Evolutionary conservation across 768 basidiomycete genomes (phyloP), one percentile per base, ranked within the genome.

Genomic region (Podaxis sp.): DNA sequence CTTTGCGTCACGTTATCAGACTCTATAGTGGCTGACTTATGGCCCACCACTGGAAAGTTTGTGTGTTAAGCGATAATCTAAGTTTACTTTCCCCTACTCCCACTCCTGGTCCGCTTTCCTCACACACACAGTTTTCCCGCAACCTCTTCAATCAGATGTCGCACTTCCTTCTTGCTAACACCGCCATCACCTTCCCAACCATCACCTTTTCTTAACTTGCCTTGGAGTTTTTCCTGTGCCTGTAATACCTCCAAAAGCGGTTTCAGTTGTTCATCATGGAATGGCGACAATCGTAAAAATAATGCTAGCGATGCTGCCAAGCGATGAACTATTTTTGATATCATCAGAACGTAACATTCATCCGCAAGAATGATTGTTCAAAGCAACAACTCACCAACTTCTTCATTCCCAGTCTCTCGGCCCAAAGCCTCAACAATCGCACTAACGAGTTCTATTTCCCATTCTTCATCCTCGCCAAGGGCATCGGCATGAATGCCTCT

Each of bases 371-470:
- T 16, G 37, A 57, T 11, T 27, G 16, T 50, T 50, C 46, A 63
- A 62, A 44, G n/a, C 50, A 50, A 25, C 56, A 36, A 71, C 91
- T 73, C 59, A 90, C 93, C 87, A 66, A 92, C 86, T 68, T 95
- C 95, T 70, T 92, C 90, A 64, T 79, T 90, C 57, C 76, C 73
- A 63, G 75, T 81, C 74, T 96, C 93, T 63, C 82, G 81, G 54
- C 79, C 80, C 18, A 96, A 67, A 16, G 90, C 91, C 70, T 93
- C 91, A 0, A 95, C 70, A n/a, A 97, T 68, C 0, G 91, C 95
- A 66, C 88, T 91, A 1, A 87, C 77, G 35, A 96, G 72, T 75
- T 97, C 95, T 0, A 90, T 77, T 67, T 93, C 87, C 91, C 92
- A 95, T 57, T 95, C 94, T 57, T 86, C 84, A 55, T 83, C 86